Evolutionary conservation across 2,329 filamentous ascomycete species (phyloP), one percentile per base, ranked within the genome.

Genomic region (Trichoderma sp.): DNA sequence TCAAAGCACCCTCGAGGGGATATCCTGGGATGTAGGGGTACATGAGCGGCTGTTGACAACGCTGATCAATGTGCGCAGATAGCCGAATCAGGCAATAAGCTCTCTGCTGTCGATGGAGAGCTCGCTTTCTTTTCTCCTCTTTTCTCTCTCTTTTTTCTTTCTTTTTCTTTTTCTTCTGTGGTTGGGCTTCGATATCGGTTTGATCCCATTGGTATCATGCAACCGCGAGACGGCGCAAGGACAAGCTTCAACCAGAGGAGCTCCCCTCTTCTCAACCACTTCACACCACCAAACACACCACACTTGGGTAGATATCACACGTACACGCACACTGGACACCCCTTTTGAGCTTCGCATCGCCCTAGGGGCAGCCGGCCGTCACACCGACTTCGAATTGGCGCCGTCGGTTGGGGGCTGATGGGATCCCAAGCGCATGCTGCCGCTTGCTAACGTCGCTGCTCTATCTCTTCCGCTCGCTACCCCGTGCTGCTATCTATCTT

Each of bases 301-400:
- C 34, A 39, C 34, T 39, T 14, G 34, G 34, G 34, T 14, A 39
- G 34, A 39, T 12, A 39, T 12, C 34, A 39, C 39, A 51, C 24
- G 21, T 19, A 34, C 52, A 56, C 34, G 14, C 24, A 41, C 58
- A 24, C 58, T 34, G 24, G 47, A 24, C 58, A 47, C 47, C 58
- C 47, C 48, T 52, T 52, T 61, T 12, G 26, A 28, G n/a, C 12
- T 19, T n/a, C 50, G 45, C 41, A 41, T 54, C 59, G 45, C 28
- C 50, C 48, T 44, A 12, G 28, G 28, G 34, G 28, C 17, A 34
- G 34, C 34, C n/a, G 50, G 58, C 48, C 50, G 28, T 63, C 59
- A 63, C 59, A 63, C 59, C 50, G 59, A 63, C 59, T 63, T 39
- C 12, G 26, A 54, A 63, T 63, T 63, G 59, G 59, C 59, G 59